Conservation (phyloP, 1,139 yeast species). For the Kodamaea alishanica region DNA sequence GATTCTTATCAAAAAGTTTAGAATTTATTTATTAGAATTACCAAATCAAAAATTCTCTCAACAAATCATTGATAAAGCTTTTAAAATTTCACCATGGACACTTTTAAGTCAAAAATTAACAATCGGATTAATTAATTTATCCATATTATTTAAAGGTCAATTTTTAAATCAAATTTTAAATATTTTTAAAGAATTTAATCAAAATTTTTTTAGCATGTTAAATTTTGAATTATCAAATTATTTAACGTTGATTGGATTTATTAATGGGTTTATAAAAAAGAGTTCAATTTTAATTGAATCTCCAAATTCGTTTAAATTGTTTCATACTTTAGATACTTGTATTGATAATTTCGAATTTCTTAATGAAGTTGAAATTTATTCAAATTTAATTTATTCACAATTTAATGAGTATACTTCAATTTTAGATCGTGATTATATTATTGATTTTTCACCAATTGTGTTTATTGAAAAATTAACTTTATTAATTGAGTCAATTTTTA, state of each 20-base stretch:
- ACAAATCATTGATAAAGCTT: conserved; percentile 19
- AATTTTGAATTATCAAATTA: conserved; percentile 32
- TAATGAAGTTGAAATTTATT: conserved; percentile 35
- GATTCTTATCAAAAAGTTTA: conserved; percentile 49
- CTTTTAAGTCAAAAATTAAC: conserved; percentile 35
- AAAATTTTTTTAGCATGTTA: conserved; percentile 20
- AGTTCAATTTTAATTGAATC: conserved; percentile 32
- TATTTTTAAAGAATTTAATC: conserved; percentile 29
- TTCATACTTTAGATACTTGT: conserved; percentile 33
- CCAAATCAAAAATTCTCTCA: conserved; percentile 46
- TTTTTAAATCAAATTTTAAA: conserved; percentile 27
- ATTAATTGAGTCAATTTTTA: conserved; percentile 34
- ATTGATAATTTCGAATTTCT: conserved; percentile 42
- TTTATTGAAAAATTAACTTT: conserved; percentile 42
- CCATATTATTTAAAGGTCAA: conserved; percentile 27
- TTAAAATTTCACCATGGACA: conserved; percentile 38
- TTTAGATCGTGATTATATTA: conserved; percentile 29
- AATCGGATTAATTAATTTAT: conserved; percentile 35
- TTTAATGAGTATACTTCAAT: conserved; percentile 21
- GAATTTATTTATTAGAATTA: conserved; percentile 56
- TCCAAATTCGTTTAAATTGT: conserved; percentile 29
- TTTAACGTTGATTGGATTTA: conserved; percentile 44
- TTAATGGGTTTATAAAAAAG: conserved; percentile 39
- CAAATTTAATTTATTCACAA: conserved; percentile 24
- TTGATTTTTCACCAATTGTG: conserved; percentile 42